These are phyloP conservation scores for Adansonia digitata DNA, from an alignment of 345 rosid genomes.

Conservation along the genomic window DNA sequence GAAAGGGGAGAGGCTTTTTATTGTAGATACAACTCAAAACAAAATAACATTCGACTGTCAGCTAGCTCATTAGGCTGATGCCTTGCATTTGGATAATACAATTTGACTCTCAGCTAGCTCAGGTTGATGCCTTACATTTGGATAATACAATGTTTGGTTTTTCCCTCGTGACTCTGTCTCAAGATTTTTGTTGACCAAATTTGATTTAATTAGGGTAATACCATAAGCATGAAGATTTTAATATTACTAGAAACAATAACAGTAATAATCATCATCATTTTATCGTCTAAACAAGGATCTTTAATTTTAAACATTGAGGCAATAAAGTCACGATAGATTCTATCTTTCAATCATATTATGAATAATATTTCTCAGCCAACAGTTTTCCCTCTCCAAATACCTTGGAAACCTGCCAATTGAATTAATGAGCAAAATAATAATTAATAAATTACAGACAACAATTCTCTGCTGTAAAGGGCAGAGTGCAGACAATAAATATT, in stretches of 20 bases:
- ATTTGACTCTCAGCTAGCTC: too few relatives aligned
- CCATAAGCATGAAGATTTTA: too few relatives aligned
- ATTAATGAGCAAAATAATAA: background rate
- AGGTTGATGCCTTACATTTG: too few relatives aligned
- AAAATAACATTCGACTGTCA: background rate
- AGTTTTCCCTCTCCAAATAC: conserved; percentile 46
- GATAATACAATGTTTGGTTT: background rate
- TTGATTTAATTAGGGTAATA: too few relatives aligned
- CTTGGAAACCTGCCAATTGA: conserved; percentile 31
- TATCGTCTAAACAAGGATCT: too few relatives aligned
- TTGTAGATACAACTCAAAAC: conserved; percentile 4
- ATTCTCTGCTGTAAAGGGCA: background rate
- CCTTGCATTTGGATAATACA: too few relatives aligned
- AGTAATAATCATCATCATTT: too few relatives aligned
- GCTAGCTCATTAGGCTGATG: too few relatives aligned
- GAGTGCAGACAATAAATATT: background rate
- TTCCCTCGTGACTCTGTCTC: background rate
- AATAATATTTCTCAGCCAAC: conserved; percentile 54
- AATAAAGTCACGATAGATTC: too few relatives aligned
- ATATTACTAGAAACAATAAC: too few relatives aligned
- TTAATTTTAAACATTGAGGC: too few relatives aligned
- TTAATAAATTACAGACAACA: background rate
- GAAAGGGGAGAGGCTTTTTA: background rate
- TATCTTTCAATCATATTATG: background rate
- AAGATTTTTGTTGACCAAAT: too few relatives aligned